Evolutionary conservation across 1,284 basidiomycete genomes (phyloP).

Genomic region (Sporisorium iseilematis-ciliati): DNA sequence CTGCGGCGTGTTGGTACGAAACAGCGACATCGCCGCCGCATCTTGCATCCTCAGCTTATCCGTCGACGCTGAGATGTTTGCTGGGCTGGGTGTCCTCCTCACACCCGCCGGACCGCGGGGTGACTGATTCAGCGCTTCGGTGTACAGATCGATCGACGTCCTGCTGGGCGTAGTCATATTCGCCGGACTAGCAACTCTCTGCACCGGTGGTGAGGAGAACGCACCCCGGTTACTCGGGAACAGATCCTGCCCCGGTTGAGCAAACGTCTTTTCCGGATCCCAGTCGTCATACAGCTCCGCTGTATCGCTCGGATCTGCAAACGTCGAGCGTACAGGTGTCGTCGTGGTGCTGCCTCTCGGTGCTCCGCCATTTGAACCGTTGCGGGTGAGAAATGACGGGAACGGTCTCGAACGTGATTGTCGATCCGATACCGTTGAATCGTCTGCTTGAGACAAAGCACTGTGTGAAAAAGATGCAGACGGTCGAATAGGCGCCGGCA

Average conservation of each 20-base stretch:
- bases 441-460: slow-evolving; percentile 15
- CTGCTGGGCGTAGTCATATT: slow-evolving; percentile 13
- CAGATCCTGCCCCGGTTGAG: slow-evolving; percentile 43
- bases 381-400: slow-evolving; percentile 34
- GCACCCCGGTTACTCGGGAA: slow-evolving; percentile 23
- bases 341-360: slow-evolving; percentile 16
- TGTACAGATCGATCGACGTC: slow-evolving; percentile 38
- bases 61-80: slow-evolving; percentile 7
- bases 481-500: slow-evolving; percentile 18
- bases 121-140: slow-evolving; percentile 29
- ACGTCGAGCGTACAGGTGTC: slow-evolving; percentile 26
- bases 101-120: slow-evolving; percentile 8
- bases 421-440: slow-evolving; percentile 15
- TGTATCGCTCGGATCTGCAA: slow-evolving; percentile 13
- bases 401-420: slow-evolving; percentile 17
- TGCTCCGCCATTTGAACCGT: slow-evolving; percentile 16
- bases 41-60: slow-evolving; percentile 44
- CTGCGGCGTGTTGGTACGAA: slow-evolving; percentile 38
- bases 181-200: slow-evolving; percentile 22
- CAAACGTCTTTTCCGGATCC: slow-evolving; percentile 50
- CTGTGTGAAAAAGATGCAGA: background rate
- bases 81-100: slow-evolving; percentile 25
- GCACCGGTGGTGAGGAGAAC: slow-evolving; percentile 26
- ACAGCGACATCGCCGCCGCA: slow-evolving; percentile 45
- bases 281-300: slow-evolving; percentile 34